phyloP scores from a whole-genome alignment of 208 protist genomes.

The Trichomonas vaginalis region DNA sequence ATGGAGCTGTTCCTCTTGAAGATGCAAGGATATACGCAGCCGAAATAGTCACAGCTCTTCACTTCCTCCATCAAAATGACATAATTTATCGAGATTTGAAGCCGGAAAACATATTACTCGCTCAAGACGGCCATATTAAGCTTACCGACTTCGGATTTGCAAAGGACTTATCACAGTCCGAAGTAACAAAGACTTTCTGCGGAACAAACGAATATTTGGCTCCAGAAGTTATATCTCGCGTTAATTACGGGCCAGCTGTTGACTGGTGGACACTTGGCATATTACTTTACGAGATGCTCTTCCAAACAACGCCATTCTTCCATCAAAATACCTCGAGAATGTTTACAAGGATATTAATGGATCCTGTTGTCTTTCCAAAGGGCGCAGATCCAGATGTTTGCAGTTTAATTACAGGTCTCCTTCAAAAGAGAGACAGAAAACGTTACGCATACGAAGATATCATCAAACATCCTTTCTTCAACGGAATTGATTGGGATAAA shows the following conservation, averaged over 20 bases:
- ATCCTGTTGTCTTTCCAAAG: neutral
- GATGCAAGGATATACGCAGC: neutral
- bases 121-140: neutral
- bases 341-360: neutral
- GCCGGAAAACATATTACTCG: neutral
- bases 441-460: neutral
- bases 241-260: neutral
- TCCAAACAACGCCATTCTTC: neutral
- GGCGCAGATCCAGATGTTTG: neutral
- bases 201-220: neutral
- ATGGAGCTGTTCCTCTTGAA: neutral
- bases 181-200: neutral
- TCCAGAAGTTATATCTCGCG: neutral
- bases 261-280: neutral
- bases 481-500: neutral
- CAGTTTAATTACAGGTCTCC: neutral
- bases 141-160: slow-evolving; percentile 28
- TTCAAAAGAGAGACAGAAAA: neutral
- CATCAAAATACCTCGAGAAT: neutral
- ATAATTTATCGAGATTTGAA: neutral
- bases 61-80: slow-evolving; percentile 22
- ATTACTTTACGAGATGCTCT: neutral
- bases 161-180: neutral
- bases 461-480: neutral
- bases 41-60: neutral